phyloP scores from a whole-genome alignment of 2,329 filamentous ascomycete genomes.

The Fusarium domesticum region DNA sequence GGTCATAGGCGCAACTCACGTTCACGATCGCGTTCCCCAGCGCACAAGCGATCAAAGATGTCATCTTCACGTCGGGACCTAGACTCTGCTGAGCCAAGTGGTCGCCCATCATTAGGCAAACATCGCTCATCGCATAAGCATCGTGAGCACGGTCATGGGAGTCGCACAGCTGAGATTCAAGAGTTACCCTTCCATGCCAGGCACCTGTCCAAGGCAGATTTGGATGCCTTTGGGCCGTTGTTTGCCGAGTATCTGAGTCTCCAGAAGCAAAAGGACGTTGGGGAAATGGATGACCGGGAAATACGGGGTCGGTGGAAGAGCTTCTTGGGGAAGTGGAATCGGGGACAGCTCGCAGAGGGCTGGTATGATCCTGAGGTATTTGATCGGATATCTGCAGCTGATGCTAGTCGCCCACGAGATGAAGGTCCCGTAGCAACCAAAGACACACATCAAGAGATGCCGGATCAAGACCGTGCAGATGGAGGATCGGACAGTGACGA shows the following conservation, averaged over 20 bases:
- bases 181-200: slow-evolving; percentile 64
- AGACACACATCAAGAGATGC: slow-evolving; percentile 12
- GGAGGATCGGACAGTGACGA: slow-evolving; percentile 43
- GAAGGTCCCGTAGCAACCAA: slow-evolving; percentile 9
- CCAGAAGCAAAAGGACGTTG: slow-evolving; percentile 73
- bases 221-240: slow-evolving; percentile 63
- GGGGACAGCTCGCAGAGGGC: slow-evolving; percentile 77
- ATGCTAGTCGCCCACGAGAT: slow-evolving; percentile 6
- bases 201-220: slow-evolving; percentile 65
- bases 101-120: slow-evolving; percentile 17
- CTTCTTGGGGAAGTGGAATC: slow-evolving; percentile 90
- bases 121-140: slow-evolving; percentile 27
- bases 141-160: slow-evolving; percentile 18
- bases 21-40: slow-evolving; percentile 26
- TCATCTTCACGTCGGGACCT: slow-evolving; percentile 16
- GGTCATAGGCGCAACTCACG: slow-evolving; percentile 13
- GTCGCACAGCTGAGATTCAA: slow-evolving; percentile 9
- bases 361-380: slow-evolving; percentile 88
- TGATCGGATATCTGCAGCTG: slow-evolving; percentile 34
- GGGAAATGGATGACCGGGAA: slow-evolving; percentile 71
- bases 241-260: slow-evolving; percentile 84
- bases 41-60: slow-evolving; percentile 16
- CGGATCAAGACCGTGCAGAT: slow-evolving; percentile 45
- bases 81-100: slow-evolving; percentile 13
- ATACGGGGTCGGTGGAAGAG: slow-evolving; percentile 86